Percentiles rank a stretch among this genome's conserved stretches.
These are phyloP conservation scores for Beauveria pseudobassiana DNA, from an alignment of 2,329 filamentous ascomycete genomes.

Conservation along the genomic window DNA sequence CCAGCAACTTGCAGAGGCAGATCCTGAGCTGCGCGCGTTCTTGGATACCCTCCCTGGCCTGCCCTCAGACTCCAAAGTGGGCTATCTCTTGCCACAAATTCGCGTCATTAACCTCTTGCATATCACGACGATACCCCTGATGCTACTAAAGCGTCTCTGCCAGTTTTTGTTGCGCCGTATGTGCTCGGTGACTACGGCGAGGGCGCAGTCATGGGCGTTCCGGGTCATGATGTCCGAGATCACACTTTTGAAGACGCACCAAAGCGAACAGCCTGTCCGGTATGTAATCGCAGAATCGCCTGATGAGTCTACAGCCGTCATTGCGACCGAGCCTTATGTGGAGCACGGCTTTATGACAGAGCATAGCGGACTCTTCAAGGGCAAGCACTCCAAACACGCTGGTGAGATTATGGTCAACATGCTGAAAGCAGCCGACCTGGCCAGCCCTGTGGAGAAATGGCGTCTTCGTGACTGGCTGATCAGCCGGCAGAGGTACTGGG, in stretches of 20 bases:
- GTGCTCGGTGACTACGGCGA: constrained; percentile 80
- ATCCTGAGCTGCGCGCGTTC: constrained; percentile 59
- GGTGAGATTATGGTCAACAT: constrained; percentile 51
- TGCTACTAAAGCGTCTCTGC: constrained; percentile 50
- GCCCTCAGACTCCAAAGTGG: constrained; percentile 52
- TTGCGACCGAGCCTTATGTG: constrained; percentile 49
- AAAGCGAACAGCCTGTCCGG: constrained; percentile 50
- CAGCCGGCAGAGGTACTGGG: constrained; percentile 90
- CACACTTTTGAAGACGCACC: constrained; percentile 67
- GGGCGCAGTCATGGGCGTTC: constrained; percentile 87
- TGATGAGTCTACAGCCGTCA: constrained; percentile 36
- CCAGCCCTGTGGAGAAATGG: constrained; percentile 63
- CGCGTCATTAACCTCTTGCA: constrained; percentile 57
- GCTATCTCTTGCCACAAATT: constrained; percentile 58
- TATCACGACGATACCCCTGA: constrained; percentile 43
- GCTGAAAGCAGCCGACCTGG: constrained; percentile 49
- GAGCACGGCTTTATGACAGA: constrained; percentile 61
- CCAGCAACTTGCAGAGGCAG: constrained; percentile 46
- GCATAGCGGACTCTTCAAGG: constrained; percentile 57
- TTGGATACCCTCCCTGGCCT: constrained; percentile 53
- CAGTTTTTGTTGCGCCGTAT: constrained; percentile 77
- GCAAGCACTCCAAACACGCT: constrained; percentile 55
- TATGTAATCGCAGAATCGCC: constrained; percentile 52
- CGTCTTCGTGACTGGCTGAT: constrained; percentile 83
- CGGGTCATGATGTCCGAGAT: constrained; percentile 74